phyloP scores from a whole-genome alignment of 2,329 filamentous ascomycete species.

The Onygenales sp. region DNA sequence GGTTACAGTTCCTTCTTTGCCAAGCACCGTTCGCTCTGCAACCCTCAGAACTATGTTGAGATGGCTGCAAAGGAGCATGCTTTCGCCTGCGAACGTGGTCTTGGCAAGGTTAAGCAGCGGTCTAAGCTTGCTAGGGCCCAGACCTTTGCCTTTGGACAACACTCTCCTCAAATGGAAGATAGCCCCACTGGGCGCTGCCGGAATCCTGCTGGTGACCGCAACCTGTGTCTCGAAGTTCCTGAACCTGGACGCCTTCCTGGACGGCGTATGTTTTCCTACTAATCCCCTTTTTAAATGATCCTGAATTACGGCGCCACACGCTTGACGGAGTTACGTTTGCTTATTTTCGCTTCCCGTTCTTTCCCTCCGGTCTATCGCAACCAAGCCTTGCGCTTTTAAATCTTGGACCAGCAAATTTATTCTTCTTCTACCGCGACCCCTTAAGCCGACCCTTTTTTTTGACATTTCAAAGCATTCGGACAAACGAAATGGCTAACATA shows the following conservation, averaged over 20 bases:
- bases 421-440: neutral
- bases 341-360: neutral
- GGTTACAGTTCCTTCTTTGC: conserved; percentile 92
- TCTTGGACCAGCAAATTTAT: neutral
- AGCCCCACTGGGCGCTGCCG: conserved; percentile 48
- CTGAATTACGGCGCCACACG: conserved; percentile 6
- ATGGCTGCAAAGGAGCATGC: conserved; percentile 92
- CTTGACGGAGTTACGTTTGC: conserved; percentile 13
- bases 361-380: neutral
- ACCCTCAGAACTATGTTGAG: conserved; percentile 89
- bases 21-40: conserved; percentile 70
- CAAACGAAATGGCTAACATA: conserved; percentile 6
- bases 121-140: conserved; percentile 78
- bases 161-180: conserved; percentile 51
- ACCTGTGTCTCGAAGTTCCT: conserved; percentile 24
- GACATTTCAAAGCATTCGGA: conserved; percentile 5
- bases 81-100: conserved; percentile 84
- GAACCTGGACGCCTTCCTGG: conserved; percentile 27
- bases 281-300: conserved; percentile 5
- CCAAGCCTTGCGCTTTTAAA: neutral
- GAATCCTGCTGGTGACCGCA: conserved; percentile 21
- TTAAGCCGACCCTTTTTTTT: neutral
- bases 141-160: conserved; percentile 89
- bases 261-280: conserved; percentile 37
- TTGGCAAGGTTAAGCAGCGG: conserved; percentile 84